Conservation (phyloP, 176 grass and related monocot species). For the Carex kokanica region DNA sequence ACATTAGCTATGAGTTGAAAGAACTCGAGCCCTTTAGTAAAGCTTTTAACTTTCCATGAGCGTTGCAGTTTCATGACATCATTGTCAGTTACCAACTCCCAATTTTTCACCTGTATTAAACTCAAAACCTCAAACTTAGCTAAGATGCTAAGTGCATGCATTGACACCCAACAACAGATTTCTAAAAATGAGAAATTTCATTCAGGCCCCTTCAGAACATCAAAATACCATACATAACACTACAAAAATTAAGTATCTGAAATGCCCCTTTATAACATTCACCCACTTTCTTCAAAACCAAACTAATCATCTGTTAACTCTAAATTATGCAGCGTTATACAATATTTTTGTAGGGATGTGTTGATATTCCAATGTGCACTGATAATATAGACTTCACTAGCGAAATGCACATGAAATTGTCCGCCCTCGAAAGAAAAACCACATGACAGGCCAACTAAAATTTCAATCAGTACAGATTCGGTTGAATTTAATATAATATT, state of each 20-base stretch:
- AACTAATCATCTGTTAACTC: neutral
- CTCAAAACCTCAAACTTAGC: neutral
- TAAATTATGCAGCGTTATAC: neutral
- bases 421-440: neutral
- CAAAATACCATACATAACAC: neutral
- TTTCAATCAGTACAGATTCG: too few relatives aligned
- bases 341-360: neutral
- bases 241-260: neutral
- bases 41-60: constrained; percentile 84
- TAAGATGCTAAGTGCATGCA: neutral
- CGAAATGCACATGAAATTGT: neutral
- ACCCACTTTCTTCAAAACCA: neutral
- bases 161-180: neutral
- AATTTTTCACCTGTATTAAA: constrained; percentile 61
- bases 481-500: neutral
- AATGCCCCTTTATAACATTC: neutral
- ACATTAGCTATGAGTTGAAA: constrained; percentile 76
- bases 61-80: constrained; percentile 59
- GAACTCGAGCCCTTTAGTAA: constrained; percentile 81
- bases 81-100: constrained; percentile 51
- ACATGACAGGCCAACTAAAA: neutral
- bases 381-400: neutral
- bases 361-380: neutral
- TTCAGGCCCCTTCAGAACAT: neutral
- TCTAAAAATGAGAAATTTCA: neutral